Base-by-base conservation (phyloP, 2,329 filamentous ascomycete genomes). In the Aspergillus texensis region DNA sequence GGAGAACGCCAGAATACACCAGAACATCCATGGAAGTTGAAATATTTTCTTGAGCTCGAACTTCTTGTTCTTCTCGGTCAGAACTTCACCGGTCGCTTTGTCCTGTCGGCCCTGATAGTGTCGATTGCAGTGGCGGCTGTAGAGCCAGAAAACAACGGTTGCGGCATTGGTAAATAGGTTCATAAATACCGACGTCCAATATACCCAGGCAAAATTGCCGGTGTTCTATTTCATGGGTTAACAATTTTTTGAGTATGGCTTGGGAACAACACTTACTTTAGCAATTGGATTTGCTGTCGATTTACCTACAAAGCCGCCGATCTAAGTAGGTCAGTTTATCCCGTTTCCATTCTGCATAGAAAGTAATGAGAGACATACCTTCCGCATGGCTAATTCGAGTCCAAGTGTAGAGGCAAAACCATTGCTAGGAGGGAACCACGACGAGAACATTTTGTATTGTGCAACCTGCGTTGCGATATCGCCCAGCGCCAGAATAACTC, bases 381-480 rank as follows among this genome's bases (percentile, higher is more conserved):
- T 89, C 21, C 85, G 85, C 58, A 89, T 82, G 0, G 82, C 85
- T 0, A 89, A 78, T 70, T 89, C 87, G 4, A 89, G 83, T 0
- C 82, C 87, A 0, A 89, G 78, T 0, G 86, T 89, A 0, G 86
- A 86, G 0, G 86, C 87, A 69, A 89, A 89, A 1, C 87, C 87
- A 61, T 85, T 82, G 9, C 81, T 86, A 0, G 87, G 87, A 0
- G 86, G 80, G 65, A 89, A 89, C 87, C 87, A 89, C 0, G 85
- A 87, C 0, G 85, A 87, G 68, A 89, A 89, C 65, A 89, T 83
- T 64, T 88, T 88, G 72, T 89, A 89, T 70, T 89, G 86, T 0
- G 87, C 87, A 34, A 88, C 81, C 67, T 89, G 86, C 0, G 87
- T 89, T 0, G 87, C 85, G 24, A 88, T 86, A 64, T 89, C 87